phyloP scores from a whole-genome alignment of 441 rosid species.

The Rhodomyrtus psidioides region DNA sequence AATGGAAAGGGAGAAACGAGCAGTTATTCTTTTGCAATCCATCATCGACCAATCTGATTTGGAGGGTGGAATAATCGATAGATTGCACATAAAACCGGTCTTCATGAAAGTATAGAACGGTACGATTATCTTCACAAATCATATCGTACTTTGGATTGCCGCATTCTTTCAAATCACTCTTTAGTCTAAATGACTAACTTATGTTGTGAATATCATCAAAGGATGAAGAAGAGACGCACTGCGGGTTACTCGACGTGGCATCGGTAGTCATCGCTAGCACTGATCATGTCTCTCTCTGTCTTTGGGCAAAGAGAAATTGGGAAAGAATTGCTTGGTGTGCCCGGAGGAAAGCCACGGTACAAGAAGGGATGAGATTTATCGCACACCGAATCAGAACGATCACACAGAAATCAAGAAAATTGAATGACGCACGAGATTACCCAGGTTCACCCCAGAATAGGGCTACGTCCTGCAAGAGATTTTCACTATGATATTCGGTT shows the following conservation, averaged over 20 bases:
- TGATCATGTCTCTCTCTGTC: too few species aligned
- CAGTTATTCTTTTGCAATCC: neutral
- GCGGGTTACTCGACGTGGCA: neutral
- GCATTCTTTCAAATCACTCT: neutral
- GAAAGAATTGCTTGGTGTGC: too few species aligned
- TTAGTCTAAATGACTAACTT: neutral
- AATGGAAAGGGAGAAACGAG: neutral
- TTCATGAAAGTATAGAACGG: neutral
- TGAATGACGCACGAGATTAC: too few species aligned
- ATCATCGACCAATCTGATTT: neutral
- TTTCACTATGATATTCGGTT: too few species aligned
- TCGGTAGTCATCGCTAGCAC: neutral
- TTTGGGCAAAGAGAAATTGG: too few species aligned
- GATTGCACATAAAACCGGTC: neutral
- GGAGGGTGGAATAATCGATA: neutral
- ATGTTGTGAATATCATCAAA: neutral
- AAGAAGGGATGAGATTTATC: too few species aligned
- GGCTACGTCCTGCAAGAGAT: too few species aligned
- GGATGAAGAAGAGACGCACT: neutral
- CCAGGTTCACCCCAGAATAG: too few species aligned
- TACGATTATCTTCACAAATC: neutral
- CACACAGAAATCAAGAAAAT: too few species aligned
- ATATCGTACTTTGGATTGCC: fast-evolving
- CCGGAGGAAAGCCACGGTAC: too few species aligned
- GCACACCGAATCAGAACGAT: too few species aligned